Evolutionary conservation across 352 stramenopile genomes (phyloP), one percentile per base, ranked within the genome.

Genomic region (Chrysophaeum taylorii): DNA sequence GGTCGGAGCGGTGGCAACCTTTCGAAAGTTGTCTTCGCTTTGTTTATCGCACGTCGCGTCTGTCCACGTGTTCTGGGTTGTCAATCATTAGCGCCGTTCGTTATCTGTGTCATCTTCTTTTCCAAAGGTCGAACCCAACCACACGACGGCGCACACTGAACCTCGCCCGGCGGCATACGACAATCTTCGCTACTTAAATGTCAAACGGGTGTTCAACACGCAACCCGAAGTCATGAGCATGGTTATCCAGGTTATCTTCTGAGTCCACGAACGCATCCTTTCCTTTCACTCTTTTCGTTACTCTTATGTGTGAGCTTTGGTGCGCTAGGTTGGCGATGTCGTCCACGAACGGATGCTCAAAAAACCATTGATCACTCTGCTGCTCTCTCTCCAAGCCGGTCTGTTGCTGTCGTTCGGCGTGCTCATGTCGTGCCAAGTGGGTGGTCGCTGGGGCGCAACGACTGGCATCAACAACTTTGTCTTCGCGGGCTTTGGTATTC

Each of bases 401-500:
- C 4, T 63, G 7, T 33, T 63, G 7, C 52, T 63, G 27, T 63
- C 52, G 27, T 63, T 63, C 52, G 52, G 52, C 52, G n/a, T 63
- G 9, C 25, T 63, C 27, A 63, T 63, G 52, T 63, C 52, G 27
- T 63, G 52, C 52, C 52, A 63, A 33, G 52, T 63, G 27, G 52
- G 52, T 33, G 52, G 52, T 33, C 52, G 52, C n/a, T 63, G 52
- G 52, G 52, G 52, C 52, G 21, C 27, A 15, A 27, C 52, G 25
- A 63, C 52, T 7, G 52, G 52, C 52, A 33, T 63, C 7, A 63
- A 63, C 52, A 39, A 35, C 25, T 63, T 63, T 33, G 52, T 63
- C 52, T 63, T 63, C 52, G 52, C 52, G 5, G 52, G 52, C 52
- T 63, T 63, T 25, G 52, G 52, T 25, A 63, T 63, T 33, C 52